These are phyloP conservation scores for Teunomyces gatunensis DNA, from an alignment of 805 yeast genomes.

Conservation along the genomic window DNA sequence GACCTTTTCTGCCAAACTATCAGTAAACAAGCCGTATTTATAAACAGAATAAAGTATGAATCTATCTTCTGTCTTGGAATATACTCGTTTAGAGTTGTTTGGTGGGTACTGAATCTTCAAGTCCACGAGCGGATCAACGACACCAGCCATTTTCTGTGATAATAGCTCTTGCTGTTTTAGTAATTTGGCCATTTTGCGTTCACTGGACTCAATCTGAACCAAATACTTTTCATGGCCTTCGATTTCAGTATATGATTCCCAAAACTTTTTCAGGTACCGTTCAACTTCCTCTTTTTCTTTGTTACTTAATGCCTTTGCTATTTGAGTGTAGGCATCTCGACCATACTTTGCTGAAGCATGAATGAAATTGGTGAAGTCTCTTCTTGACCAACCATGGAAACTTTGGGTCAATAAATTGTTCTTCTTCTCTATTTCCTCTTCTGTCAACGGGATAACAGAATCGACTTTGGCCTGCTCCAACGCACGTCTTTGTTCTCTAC, in stretches of 20 bases:
- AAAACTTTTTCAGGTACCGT: slow-evolving; percentile 57
- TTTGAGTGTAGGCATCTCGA: slow-evolving; percentile 45
- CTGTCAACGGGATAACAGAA: slow-evolving; percentile 55
- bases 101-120: slow-evolving; percentile 72
- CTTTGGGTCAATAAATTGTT: slow-evolving; percentile 53
- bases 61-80: slow-evolving; percentile 68
- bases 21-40: slow-evolving; percentile 62
- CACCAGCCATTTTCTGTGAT: slow-evolving; percentile 49
- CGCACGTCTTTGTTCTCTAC: slow-evolving; percentile 35
- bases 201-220: slow-evolving; percentile 71
- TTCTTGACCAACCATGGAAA: slow-evolving; percentile 66
- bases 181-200: slow-evolving; percentile 58
- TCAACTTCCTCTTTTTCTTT: slow-evolving; percentile 60
- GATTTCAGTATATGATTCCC: slow-evolving; percentile 58
- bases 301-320: slow-evolving; percentile 54
- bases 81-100: slow-evolving; percentile 75
- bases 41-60: slow-evolving; percentile 60
- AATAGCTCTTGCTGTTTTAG: slow-evolving; percentile 55
- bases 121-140: slow-evolving; percentile 60
- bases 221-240: slow-evolving; percentile 72
- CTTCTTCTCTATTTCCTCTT: slow-evolving; percentile 57
- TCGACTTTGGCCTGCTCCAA: slow-evolving; percentile 57
- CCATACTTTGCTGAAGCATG: slow-evolving; percentile 72
- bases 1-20: slow-evolving; percentile 58
- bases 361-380: slow-evolving; percentile 71